phyloP scores from a whole-genome alignment of 2,329 filamentous ascomycete species.

The Thielaviopsis ethacetica region DNA sequence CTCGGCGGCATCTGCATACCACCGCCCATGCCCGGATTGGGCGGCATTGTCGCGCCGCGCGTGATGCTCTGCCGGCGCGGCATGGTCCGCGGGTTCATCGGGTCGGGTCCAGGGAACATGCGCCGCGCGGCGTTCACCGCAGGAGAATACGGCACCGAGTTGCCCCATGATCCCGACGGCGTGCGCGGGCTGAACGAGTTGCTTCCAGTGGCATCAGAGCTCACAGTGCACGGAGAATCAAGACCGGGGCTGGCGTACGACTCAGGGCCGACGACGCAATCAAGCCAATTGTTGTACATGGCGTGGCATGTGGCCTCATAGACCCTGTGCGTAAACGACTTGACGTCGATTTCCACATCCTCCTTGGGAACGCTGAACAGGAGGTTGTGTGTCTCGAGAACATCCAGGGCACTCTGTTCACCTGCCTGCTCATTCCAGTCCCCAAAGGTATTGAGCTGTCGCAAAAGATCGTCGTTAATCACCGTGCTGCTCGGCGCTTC shows the following conservation, averaged over 20 bases:
- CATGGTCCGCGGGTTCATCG: background rate
- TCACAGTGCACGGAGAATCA: constrained; percentile 1
- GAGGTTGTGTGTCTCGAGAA: background rate
- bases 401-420: background rate
- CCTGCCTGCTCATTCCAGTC: constrained; percentile 1
- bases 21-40: background rate
- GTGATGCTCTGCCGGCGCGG: constrained; percentile 8
- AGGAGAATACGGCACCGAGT: background rate
- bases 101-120: background rate
- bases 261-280: background rate
- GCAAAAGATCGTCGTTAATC: background rate
- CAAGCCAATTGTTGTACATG: constrained; percentile 1
- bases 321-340: constrained; percentile 2
- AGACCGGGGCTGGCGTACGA: background rate
- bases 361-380: background rate
- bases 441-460: constrained; percentile 1
- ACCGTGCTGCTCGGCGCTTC: background rate
- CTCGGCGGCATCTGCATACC: background rate
- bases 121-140: background rate
- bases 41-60: constrained; percentile 3
- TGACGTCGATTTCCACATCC: background rate
- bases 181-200: constrained; percentile 8
- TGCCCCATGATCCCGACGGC: constrained; percentile 1
- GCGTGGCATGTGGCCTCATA: constrained; percentile 1
- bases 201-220: background rate